Conservation (phyloP, 176 grass and related monocot species). For the Hyparrhenia diplandra region DNA sequence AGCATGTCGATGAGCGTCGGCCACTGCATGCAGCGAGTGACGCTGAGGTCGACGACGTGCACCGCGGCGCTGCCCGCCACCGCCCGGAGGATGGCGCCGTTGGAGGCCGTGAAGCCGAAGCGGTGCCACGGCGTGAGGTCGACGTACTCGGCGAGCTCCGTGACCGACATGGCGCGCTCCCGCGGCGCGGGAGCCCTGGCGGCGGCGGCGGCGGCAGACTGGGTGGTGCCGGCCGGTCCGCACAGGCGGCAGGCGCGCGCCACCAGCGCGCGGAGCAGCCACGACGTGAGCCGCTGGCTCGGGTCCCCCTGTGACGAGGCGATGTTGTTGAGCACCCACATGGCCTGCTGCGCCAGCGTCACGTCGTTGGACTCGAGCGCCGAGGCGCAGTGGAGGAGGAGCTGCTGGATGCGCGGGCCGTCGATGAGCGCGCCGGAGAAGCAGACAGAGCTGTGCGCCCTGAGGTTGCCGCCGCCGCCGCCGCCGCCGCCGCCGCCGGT, state of each 20-base stretch:
- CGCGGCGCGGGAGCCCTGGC: background rate
- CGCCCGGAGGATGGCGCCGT: slow-evolving; percentile 68
- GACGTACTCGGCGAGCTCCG: slow-evolving; percentile 78
- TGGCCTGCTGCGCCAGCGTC: slow-evolving; percentile 87
- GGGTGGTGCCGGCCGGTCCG: slow-evolving; percentile 5
- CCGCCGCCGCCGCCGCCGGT: background rate
- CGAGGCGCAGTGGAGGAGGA: slow-evolving; percentile 78
- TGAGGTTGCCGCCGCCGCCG: background rate
- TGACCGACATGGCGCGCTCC: slow-evolving; percentile 57
- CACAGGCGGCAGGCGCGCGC: slow-evolving; percentile 68
- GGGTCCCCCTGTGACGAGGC: slow-evolving; percentile 73
- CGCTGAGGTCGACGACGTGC: slow-evolving; percentile 80
- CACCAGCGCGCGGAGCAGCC: slow-evolving; percentile 78
- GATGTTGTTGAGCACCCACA: slow-evolving; percentile 99
- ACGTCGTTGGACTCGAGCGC: slow-evolving; percentile 89
- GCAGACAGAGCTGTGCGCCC: slow-evolving; percentile 27
- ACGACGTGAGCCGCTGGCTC: slow-evolving; percentile 79
- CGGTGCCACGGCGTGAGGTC: slow-evolving; percentile 91
- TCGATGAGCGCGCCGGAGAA: slow-evolving; percentile 51
- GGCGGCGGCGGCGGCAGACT: background rate
- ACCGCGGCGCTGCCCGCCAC: slow-evolving; percentile 44
- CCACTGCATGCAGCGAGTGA: slow-evolving; percentile 97
- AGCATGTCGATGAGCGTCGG: slow-evolving; percentile 84
- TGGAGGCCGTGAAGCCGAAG: slow-evolving; percentile 82
- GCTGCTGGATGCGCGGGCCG: slow-evolving; percentile 74